phyloP scores from a whole-genome alignment of 306 rosid genomes.

The Vigna hirtella region DNA sequence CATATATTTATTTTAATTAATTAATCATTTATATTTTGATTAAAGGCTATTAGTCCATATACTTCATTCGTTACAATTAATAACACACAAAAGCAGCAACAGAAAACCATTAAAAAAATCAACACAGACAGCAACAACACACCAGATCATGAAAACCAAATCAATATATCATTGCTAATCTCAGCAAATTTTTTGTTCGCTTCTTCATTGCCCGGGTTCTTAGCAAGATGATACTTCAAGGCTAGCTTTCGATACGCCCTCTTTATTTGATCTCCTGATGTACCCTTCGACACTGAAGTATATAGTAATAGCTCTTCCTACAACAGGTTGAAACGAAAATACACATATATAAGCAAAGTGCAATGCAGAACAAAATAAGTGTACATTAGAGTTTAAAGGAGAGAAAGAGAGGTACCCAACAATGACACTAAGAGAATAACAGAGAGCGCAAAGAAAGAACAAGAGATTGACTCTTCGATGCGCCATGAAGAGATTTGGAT shows the following conservation, averaged over 20 bases:
- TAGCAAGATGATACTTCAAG: slow-evolving; percentile 95
- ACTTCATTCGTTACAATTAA: slow-evolving; percentile 77
- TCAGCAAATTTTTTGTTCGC: slow-evolving; percentile 86
- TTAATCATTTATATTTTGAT: too few relatives aligned
- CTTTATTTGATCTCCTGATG: slow-evolving; percentile 95
- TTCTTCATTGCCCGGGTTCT: slow-evolving; percentile 94
- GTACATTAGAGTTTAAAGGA: neutral
- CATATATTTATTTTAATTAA: too few relatives aligned
- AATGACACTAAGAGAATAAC: slow-evolving; percentile 68
- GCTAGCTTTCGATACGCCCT: slow-evolving; percentile 95
- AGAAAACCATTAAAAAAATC: slow-evolving; percentile 1
- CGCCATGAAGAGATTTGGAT: too few relatives aligned
- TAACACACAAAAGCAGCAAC: slow-evolving; percentile 39
- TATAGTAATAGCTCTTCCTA: slow-evolving; percentile 87
- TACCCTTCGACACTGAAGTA: slow-evolving; percentile 83
- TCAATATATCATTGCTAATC: slow-evolving; percentile 72
- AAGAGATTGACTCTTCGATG: slow-evolving; percentile 60
- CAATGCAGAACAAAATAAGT: neutral
- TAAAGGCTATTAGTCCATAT: too few relatives aligned
- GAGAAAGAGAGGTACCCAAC: slow-evolving; percentile 60
- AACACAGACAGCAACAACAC: neutral
- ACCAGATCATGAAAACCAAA: neutral
- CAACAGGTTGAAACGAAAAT: neutral
- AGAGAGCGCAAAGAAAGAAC: slow-evolving; percentile 65
- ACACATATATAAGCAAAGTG: neutral